These are phyloP conservation scores for Crithidia bombi DNA, from an alignment of 208 protist species.

Conservation along the genomic window DNA sequence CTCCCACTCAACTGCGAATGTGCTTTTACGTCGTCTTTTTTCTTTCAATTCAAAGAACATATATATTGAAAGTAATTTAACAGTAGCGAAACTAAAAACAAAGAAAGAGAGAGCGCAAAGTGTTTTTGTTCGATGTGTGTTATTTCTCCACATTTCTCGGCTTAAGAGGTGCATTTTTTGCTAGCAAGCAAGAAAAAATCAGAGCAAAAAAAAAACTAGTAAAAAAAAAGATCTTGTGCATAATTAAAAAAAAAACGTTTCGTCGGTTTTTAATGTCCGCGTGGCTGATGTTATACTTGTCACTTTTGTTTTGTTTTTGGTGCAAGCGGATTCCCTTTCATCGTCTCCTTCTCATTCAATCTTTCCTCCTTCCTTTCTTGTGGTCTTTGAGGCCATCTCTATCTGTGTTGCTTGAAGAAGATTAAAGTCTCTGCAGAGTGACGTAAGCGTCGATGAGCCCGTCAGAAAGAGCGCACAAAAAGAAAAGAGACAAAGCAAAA, in stretches of 20 bases:
- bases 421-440: neutral
- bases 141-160: too few species aligned
- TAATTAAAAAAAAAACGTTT: slow-evolving; percentile 1
- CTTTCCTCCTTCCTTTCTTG: neutral
- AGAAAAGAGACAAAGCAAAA: too few species aligned
- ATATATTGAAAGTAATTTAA: neutral
- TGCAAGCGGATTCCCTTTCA: neutral
- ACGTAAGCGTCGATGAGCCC: too few species aligned
- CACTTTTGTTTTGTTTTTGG: neutral
- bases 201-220: slow-evolving; percentile 16
- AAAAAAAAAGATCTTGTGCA: neutral
- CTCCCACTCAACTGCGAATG: too few species aligned
- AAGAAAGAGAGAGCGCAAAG: too few species aligned
- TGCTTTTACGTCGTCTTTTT: too few species aligned
- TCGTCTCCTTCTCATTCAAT: neutral
- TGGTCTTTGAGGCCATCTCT: neutral
- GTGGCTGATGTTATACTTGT: too few species aligned
- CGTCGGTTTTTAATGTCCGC: too few species aligned
- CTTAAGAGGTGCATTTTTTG: neutral
- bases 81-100: neutral
- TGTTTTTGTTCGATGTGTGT: too few species aligned
- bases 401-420: slow-evolving; percentile 12
- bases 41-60: too few species aligned
- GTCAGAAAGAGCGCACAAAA: too few species aligned
- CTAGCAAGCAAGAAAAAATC: slow-evolving; percentile 4